Percentiles rank a stretch among this genome's conserved stretches.
phyloP scores from a whole-genome alignment of 208 protist species.

The Acanthamoeba culbertsoni region DNA sequence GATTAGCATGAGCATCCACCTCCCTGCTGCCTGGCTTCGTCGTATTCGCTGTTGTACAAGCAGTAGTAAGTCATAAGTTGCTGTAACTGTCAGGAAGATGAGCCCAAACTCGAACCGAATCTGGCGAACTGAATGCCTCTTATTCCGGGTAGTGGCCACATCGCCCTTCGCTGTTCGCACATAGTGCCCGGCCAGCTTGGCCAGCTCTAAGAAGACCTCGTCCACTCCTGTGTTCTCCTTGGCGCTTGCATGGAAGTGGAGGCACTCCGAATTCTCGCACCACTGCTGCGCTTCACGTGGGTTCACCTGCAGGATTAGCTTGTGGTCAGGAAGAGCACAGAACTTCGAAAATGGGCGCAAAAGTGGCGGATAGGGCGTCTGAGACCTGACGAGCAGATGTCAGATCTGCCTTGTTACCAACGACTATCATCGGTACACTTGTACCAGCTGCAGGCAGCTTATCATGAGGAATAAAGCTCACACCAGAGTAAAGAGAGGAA shows the following conservation, averaged over 20 bases:
- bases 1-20: neutral
- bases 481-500: neutral
- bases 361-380: neutral
- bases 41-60: neutral
- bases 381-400: neutral
- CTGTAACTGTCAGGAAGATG: too few species aligned
- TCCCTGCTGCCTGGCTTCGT: neutral
- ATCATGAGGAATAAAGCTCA: neutral
- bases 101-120: too few species aligned
- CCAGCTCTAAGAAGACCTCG: neutral
- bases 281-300: neutral
- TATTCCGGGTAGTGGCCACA: too few species aligned
- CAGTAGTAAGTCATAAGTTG: too few species aligned
- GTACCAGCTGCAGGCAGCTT: neutral
- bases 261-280: neutral
- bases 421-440: neutral
- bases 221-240: conserved; percentile 10
- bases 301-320: neutral
- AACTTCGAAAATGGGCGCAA: neutral
- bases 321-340: neutral
- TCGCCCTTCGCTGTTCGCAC: neutral
- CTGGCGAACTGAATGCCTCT: too few species aligned
- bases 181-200: neutral
- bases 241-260: neutral
- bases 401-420: neutral